phyloP scores from a whole-genome alignment of 2,329 filamentous ascomycete species.

The Fusarium floridanum region DNA sequence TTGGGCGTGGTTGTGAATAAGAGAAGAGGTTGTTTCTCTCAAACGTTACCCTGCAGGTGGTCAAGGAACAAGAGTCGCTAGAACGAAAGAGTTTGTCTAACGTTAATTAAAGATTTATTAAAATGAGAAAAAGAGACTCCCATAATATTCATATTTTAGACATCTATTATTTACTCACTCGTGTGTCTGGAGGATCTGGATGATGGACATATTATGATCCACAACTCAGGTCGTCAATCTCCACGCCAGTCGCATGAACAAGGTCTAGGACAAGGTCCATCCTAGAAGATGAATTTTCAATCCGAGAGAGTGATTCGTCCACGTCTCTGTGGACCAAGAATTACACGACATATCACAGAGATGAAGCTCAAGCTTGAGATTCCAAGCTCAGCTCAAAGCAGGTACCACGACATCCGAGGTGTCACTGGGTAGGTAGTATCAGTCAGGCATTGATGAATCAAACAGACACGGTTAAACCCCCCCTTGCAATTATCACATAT shows the following conservation, averaged over 20 bases:
- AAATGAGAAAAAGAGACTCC: neutral
- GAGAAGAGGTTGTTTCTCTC: neutral
- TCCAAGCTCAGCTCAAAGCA: neutral
- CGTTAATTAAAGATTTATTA: neutral
- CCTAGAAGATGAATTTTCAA: neutral
- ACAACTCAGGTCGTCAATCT: slow-evolving; percentile 10
- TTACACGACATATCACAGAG: slow-evolving; percentile 4
- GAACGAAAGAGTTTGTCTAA: neutral
- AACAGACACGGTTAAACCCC: neutral
- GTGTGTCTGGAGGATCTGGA: slow-evolving; percentile 14
- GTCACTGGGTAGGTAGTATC: neutral
- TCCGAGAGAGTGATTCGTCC: neutral
- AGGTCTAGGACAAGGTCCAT: slow-evolving; percentile 1
- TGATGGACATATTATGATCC: neutral
- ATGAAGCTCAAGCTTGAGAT: neutral
- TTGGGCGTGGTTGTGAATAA: neutral
- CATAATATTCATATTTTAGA: neutral
- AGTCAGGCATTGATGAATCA: neutral
- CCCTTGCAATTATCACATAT: neutral
- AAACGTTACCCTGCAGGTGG: neutral
- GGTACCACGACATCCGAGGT: neutral
- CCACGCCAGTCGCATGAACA: slow-evolving; percentile 1
- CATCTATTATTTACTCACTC: neutral
- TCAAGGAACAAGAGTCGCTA: neutral
- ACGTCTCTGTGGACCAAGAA: neutral